Percentiles rank a stretch among this genome's conserved stretches.
Evolutionary conservation across 192 early-diverging fungal species (phyloP).

Genomic region (Linnemannia elongata): DNA sequence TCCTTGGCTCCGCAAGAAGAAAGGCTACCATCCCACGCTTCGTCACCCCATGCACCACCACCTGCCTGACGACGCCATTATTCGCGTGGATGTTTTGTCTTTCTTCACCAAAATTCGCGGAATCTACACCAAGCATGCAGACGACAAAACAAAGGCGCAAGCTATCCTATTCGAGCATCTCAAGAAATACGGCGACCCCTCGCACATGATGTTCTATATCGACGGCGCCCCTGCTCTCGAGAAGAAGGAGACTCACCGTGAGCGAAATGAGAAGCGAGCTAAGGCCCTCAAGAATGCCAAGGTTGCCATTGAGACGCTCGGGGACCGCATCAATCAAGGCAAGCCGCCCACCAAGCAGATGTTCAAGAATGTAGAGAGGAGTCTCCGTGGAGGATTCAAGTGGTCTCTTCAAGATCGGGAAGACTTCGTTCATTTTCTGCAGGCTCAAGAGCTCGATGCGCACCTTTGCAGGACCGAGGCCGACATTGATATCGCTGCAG

Average conservation of each 20-base stretch:
- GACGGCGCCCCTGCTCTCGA: conserved; percentile 20
- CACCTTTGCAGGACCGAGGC: conserved; percentile 6
- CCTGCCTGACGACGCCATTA: background rate
- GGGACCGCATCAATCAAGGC: background rate
- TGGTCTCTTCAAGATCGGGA: conserved; percentile 1
- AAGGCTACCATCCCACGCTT: background rate
- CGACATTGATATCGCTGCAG: conserved; percentile 4
- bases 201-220: conserved; percentile 11
- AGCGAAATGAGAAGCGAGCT: background rate
- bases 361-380: conserved; percentile 14
- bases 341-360: conserved; percentile 4
- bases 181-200: conserved; percentile 12
- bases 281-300: conserved; percentile 18
- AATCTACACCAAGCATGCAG: conserved; percentile 1
- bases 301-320: conserved; percentile 11
- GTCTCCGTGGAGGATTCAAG: conserved; percentile 11
- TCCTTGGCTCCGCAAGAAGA: background rate
- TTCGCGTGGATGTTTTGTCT: background rate
- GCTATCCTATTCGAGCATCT: background rate
- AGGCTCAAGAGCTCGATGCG: background rate
- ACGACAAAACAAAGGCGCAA: background rate
- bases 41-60: conserved; percentile 4
- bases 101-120: background rate
- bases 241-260: conserved; percentile 17
- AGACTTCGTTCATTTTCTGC: conserved; percentile 7